These are phyloP conservation scores for Fusarium tjaetaba DNA, from an alignment of 2,329 filamentous ascomycete genomes.

Conservation along the genomic window DNA sequence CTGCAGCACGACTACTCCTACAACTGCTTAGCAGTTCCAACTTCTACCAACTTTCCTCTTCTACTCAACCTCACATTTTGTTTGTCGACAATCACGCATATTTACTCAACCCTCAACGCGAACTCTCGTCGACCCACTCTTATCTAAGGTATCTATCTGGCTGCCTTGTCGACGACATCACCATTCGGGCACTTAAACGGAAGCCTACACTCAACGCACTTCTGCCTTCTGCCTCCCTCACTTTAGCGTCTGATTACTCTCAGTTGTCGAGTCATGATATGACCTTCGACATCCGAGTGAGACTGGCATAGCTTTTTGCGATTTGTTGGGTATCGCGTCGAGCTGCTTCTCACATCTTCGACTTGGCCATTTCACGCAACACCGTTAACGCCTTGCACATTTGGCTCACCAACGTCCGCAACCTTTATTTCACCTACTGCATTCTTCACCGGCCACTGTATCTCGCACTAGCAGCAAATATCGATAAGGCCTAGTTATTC, in stretches of 20 bases:
- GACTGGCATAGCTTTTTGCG: constrained; percentile 42
- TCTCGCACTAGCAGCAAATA: constrained; percentile 14
- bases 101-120: constrained; percentile 9
- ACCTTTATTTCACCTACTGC: constrained; percentile 13
- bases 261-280: constrained; percentile 45
- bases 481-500: constrained; percentile 13
- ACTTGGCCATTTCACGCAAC: constrained; percentile 20
- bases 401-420: constrained; percentile 12
- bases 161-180: constrained; percentile 32
- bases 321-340: constrained; percentile 39
- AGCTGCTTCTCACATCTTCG: constrained; percentile 29
- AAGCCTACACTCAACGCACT: constrained; percentile 26
- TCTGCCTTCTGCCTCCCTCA: constrained; percentile 25
- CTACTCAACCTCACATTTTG: constrained; percentile 3
- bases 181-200: constrained; percentile 16
- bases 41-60: constrained; percentile 15
- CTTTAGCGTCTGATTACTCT: constrained; percentile 29
- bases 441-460: constrained; percentile 12
- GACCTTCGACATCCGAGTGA: constrained; percentile 40
- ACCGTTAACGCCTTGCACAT: constrained; percentile 14
- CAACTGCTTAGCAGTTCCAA: constrained; percentile 31
- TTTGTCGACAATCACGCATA: background rate
- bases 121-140: constrained; percentile 4
- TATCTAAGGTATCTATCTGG: constrained; percentile 12
- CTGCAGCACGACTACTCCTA: constrained; percentile 18